Evolutionary conservation across 2,329 filamentous ascomycete genomes (phyloP).

Genomic region (Boeremia exigua): DNA sequence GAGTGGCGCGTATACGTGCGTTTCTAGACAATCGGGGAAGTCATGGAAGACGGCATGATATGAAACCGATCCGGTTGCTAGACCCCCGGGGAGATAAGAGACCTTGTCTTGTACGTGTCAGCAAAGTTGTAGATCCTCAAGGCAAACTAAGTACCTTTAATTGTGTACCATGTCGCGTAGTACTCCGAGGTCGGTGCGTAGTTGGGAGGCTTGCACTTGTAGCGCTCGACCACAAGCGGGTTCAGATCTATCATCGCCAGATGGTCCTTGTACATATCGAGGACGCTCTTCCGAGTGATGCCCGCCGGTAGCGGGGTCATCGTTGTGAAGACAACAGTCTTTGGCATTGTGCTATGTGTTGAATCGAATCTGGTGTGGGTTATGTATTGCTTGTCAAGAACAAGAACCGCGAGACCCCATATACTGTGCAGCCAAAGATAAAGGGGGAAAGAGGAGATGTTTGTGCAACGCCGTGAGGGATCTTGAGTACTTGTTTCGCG

Average conservation of each 20-base stretch:
- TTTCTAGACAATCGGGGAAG: slow-evolving; percentile 74
- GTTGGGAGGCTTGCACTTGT: slow-evolving; percentile 69
- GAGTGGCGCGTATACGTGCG: slow-evolving; percentile 82
- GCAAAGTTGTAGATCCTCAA: neutral
- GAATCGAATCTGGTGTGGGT: neutral
- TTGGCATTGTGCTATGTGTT: slow-evolving; percentile 63
- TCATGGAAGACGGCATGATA: slow-evolving; percentile 86
- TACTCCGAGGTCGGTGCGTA: slow-evolving; percentile 74
- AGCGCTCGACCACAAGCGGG: slow-evolving; percentile 76
- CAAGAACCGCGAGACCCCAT: neutral
- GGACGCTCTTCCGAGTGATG: slow-evolving; percentile 72
- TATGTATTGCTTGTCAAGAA: slow-evolving; percentile 3
- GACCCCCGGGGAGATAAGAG: slow-evolving; percentile 72
- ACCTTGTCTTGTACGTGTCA: slow-evolving; percentile 65
- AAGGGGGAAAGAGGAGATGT: slow-evolving; percentile 14
- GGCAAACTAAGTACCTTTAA: slow-evolving; percentile 42
- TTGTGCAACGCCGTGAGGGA: slow-evolving; percentile 26
- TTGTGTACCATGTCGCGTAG: slow-evolving; percentile 73
- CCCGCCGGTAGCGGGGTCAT: slow-evolving; percentile 76
- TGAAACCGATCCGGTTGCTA: slow-evolving; percentile 69
- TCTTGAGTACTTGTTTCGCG: slow-evolving; percentile 38
- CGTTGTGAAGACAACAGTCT: slow-evolving; percentile 74
- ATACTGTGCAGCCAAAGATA: slow-evolving; percentile 9
- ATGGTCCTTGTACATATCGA: slow-evolving; percentile 79
- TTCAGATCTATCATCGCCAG: slow-evolving; percentile 87